Evolutionary conservation across 2,329 filamentous ascomycete genomes (phyloP), one percentile per base, ranked within the genome.

Genomic region (Fonsecaea erecta): DNA sequence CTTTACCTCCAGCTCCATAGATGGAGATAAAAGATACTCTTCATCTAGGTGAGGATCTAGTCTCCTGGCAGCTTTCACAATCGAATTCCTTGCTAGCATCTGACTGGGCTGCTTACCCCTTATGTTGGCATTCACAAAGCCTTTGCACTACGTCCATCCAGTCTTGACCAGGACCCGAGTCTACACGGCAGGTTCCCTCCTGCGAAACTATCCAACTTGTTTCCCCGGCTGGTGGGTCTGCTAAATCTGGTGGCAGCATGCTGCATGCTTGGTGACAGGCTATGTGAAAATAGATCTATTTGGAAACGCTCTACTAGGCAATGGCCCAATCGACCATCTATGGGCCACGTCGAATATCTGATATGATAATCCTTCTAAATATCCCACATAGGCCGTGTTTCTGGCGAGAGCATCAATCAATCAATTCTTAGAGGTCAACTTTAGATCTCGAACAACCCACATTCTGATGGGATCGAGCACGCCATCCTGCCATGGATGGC

Each of bases 401-500:
- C 9, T 5, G 32, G 32, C 6, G 12, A 12, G 6, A 34, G 11
- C 4, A 34, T 34, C 32, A 11, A 34, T 34, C 32, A 11, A 34
- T 9, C 11, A 34, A 5, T 43, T 18, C 37, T 43, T 11, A 18
- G n/a, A 18, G 16, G 37, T n/a, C n/a, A 18, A n/a, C 37, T 43
- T 18, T 18, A 18, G 37, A 18, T 18, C n/a, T 43, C 5, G 16
- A 11, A n/a, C 7, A 43, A 18, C 16, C n/a, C 37, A 6, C 37
- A n/a, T 43, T 12, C 3, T 43, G 37, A 43, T 6, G 28, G n/a
- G 9, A 4, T 46, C 34, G 34, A 57, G 54, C 54, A 57, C 54
- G 54, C 54, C 54, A 57, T 57, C 14, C 35, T 18, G 35, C 14
- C 32, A 34, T n/a, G 54, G 28, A 57, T 57, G 54, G 54, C 54